Conservation (phyloP, 371 early-diverging fungal species). For the Vairimorpha ceranae region DNA sequence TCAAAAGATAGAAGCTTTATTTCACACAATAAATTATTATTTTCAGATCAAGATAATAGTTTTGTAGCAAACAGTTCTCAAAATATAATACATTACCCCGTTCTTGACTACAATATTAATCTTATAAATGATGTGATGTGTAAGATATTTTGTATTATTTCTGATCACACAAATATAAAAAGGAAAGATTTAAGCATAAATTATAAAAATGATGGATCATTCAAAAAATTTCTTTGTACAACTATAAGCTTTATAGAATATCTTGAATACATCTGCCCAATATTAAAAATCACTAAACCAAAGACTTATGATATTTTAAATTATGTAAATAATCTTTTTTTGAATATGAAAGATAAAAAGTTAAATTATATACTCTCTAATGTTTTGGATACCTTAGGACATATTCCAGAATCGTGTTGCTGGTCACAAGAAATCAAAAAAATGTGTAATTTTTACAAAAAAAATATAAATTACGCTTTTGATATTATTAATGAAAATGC, state of each 20-base stretch:
- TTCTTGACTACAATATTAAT: constrained; percentile 4
- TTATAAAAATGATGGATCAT: not conserved
- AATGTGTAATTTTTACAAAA: not conserved
- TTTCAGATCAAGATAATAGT: too few relatives aligned
- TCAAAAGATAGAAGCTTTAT: too few relatives aligned
- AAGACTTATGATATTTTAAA: not conserved
- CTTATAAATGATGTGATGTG: not conserved
- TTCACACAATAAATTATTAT: too few relatives aligned
- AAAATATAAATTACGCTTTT: not conserved
- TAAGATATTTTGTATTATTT: not conserved
- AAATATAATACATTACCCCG: too few relatives aligned
- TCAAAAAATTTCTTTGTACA: not conserved
- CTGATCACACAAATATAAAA: not conserved
- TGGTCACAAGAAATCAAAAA: not conserved
- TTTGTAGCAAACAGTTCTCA: too few relatives aligned
- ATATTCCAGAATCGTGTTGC: not conserved
- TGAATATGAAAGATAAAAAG: not conserved
- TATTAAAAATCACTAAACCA: not conserved
- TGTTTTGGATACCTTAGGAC: not conserved
- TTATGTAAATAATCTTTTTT: not conserved
- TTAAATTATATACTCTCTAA: not conserved
- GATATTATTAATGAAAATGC: not conserved
- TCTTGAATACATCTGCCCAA: not conserved
- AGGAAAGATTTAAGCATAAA: not conserved
- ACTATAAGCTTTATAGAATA: not conserved